Evolutionary conservation across 495 filamentous ascomycete species (phyloP).

Genomic region (Parathielavia hyrcaniae): DNA sequence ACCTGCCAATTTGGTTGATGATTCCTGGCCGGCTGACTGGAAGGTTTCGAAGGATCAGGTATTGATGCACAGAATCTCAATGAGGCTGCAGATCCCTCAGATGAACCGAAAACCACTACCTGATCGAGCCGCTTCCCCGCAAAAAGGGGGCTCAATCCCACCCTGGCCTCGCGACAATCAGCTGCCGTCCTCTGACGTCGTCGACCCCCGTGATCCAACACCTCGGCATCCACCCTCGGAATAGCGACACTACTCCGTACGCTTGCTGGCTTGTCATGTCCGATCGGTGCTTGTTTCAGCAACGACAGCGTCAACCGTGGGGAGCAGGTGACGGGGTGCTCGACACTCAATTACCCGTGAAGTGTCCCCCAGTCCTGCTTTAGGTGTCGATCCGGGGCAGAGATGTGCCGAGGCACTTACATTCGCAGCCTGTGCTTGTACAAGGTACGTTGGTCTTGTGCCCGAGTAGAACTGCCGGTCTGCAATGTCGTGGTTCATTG

Average conservation of each 20-base stretch:
- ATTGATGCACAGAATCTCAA: neutral
- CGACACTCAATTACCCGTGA: neutral
- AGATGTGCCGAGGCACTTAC: too few species aligned
- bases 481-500: too few species aligned
- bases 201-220: neutral
- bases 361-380: neutral
- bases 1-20: too few species aligned
- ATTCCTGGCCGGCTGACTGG: too few species aligned
- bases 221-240: neutral
- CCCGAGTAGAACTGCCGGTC: too few species aligned
- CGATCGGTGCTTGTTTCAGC: neutral
- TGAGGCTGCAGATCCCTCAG: neutral
- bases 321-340: neutral
- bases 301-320: neutral
- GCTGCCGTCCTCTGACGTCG: constrained; percentile 6
- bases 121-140: neutral
- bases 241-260: neutral
- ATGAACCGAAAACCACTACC: too few species aligned
- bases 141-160: neutral
- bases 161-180: neutral
- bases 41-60: too few species aligned
- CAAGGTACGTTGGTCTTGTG: too few species aligned
- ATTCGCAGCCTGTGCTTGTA: too few species aligned
- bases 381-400: too few species aligned
- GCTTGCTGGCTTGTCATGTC: neutral